Evolutionary conservation across 2,329 filamentous ascomycete genomes (phyloP).

Genomic region (Tolypocladium guangdongense): DNA sequence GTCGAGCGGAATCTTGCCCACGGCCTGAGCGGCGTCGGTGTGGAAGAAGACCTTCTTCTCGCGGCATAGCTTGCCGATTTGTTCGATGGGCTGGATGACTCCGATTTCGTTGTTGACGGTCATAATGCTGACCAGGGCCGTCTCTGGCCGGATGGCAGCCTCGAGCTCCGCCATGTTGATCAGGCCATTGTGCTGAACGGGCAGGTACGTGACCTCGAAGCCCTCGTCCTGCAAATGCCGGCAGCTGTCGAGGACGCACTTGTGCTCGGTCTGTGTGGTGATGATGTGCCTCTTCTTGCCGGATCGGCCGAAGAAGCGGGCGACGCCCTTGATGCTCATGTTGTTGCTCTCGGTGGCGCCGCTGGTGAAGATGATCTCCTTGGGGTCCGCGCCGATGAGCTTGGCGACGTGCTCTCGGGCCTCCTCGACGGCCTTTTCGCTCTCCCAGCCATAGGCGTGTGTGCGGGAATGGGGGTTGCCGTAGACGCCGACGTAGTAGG

Average conservation of each 20-base stretch:
- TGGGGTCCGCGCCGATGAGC: slow-evolving; percentile 86
- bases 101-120: slow-evolving; percentile 99
- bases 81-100: slow-evolving; percentile 90
- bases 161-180: slow-evolving; percentile 76
- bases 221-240: slow-evolving; percentile 94
- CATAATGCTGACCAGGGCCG: slow-evolving; percentile 92
- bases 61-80: slow-evolving; percentile 88
- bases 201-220: slow-evolving; percentile 92
- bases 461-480: slow-evolving; percentile 96
- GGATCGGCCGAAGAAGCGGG: slow-evolving; percentile 81
- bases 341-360: slow-evolving; percentile 98
- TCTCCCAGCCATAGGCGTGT: slow-evolving; percentile 98
- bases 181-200: slow-evolving; percentile 78
- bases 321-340: slow-evolving; percentile 98
- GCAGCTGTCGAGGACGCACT: slow-evolving; percentile 96
- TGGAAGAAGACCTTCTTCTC: slow-evolving; percentile 96
- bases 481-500: slow-evolving; percentile 85
- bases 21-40: slow-evolving; percentile 89
- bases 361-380: slow-evolving; percentile 98
- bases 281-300: slow-evolving; percentile 99
- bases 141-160: slow-evolving; percentile 83
- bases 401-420: slow-evolving; percentile 74
- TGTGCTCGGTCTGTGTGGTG: slow-evolving; percentile 96
- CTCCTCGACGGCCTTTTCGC: slow-evolving; percentile 83
- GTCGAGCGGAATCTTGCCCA: slow-evolving; percentile 95